Evolutionary conservation across 495 filamentous ascomycete genomes (phyloP), one percentile per base, ranked within the genome.

Genomic region (Xylaria curta): DNA sequence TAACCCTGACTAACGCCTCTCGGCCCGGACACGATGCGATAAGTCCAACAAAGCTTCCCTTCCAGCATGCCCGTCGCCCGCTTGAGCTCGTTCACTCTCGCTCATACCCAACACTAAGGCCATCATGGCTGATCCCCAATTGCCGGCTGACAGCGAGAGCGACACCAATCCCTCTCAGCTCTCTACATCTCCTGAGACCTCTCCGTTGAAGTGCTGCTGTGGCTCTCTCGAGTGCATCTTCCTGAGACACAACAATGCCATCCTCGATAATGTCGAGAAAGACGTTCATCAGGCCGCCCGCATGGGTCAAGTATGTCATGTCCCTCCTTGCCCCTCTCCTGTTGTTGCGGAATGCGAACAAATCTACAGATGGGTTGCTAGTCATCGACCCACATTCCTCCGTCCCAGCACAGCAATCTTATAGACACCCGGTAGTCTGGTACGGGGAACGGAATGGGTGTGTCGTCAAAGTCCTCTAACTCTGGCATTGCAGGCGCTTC

Each of bases 211-310:
- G 58, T 98, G 95, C 82, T 98, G 95, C 81, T 98, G 95, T 84
- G 95, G 94, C 51, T 89, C 87, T 53, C 79, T 85, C 56, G 91
- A 93, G 72, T 98, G 95, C 78, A 89, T 91, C 72, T 93, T 91
- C 78, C 86, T 95, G 68, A 89, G 87, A 80, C 89, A 94, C 76
- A 97, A 93, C 79, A 89, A 91, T 81, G 84, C 85, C n/a, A 89
- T 93, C 51, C 85, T 97, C 26, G 87, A 91, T 76, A 91, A 90
- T 65, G 83, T 98, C 72, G 95, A 99, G 81, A 90, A 90, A 74
- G 93, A 98, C 82, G 91, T 97, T 17, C 88, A 89, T 69, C 92
- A 89, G 33, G 95, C 95, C 15, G 95, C 94, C 44, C 86, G 90
- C 72, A 87, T 98, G 78, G 95, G 95, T 59, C 92, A 97, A 92